Percentiles rank a stretch among this genome's conserved stretches.
These are phyloP conservation scores for Magnolia sinica DNA, from an alignment of 164 flowering plant genomes.

Conservation along the genomic window DNA sequence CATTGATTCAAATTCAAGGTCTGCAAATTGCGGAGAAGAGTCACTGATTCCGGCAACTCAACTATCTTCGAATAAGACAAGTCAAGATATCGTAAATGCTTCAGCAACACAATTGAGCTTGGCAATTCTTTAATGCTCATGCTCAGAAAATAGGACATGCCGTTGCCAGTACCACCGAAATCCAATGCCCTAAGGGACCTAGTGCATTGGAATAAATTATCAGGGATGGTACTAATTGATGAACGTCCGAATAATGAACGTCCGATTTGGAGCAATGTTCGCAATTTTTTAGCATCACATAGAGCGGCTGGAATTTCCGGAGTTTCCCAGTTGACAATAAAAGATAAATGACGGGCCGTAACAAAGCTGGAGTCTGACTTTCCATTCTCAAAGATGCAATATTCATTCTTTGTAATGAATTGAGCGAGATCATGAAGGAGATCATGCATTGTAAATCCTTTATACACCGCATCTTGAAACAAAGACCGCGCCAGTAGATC, in stretches of 20 bases:
- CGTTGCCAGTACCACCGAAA: not conserved
- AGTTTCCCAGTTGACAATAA: not conserved
- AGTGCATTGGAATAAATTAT: not conserved
- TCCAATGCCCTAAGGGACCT: slow-evolving; percentile 2
- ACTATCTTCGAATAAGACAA: not conserved
- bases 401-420: not conserved
- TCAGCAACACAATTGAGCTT: not conserved
- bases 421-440: slow-evolving; percentile 5
- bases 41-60: slow-evolving; percentile 17
- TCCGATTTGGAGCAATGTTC: not conserved
- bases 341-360: not conserved
- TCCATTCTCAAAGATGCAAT: not conserved
- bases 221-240: not conserved
- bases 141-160: not conserved
- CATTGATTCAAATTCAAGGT: slow-evolving; percentile 15
- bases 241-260: not conserved
- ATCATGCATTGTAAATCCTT: slow-evolving; percentile 5
- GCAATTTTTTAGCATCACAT: not conserved
- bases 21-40: slow-evolving; percentile 2
- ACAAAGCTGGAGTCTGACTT: not conserved
- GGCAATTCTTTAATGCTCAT: not conserved
- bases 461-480: not conserved
- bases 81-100: slow-evolving; percentile 9
- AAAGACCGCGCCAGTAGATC: slow-evolving; percentile 8
- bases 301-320: not conserved